These are phyloP conservation scores for Noccaea bulbosa DNA, from an alignment of 345 rosid genomes.

Conservation along the genomic window DNA sequence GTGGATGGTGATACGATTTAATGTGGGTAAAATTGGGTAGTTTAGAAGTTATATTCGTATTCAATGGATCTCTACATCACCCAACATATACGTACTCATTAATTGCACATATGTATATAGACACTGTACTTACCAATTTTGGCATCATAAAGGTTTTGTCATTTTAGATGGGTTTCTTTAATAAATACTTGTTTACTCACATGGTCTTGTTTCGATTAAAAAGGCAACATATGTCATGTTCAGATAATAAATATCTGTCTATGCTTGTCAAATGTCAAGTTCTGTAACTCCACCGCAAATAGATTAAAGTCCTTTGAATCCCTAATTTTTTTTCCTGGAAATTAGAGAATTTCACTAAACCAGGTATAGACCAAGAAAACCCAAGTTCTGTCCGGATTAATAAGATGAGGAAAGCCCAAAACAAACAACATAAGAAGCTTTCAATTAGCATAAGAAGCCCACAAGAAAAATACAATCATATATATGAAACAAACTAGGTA, in stretches of 20 bases:
- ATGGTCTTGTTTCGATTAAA: slow-evolving; percentile 24
- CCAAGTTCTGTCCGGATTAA: slow-evolving; percentile 9
- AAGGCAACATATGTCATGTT: slow-evolving; percentile 14
- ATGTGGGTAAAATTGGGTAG: slow-evolving; percentile 27
- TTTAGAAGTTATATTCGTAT: slow-evolving; percentile 27
- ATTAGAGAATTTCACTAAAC: background rate
- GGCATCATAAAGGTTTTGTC: slow-evolving; percentile 7
- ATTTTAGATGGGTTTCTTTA: background rate
- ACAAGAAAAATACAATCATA: background rate
- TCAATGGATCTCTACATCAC: slow-evolving; percentile 18
- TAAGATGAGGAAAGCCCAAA: background rate
- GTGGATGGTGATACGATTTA: slow-evolving; percentile 31
- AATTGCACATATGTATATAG: slow-evolving; percentile 17
- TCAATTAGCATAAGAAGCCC: background rate
- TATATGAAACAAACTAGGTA: background rate
- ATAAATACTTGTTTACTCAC: slow-evolving; percentile 25
- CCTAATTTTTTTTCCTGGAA: no score
- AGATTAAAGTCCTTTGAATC: background rate
- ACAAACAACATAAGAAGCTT: background rate
- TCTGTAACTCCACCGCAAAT: background rate
- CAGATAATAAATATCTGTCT: slow-evolving; percentile 13
- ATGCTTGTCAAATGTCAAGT: slow-evolving; percentile 30
- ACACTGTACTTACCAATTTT: slow-evolving; percentile 16
- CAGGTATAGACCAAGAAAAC: slow-evolving; percentile 8
- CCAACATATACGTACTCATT: slow-evolving; percentile 28